Evolutionary conservation across 1,139 yeast species (phyloP), one percentile per base, ranked within the genome.

Genomic region (Blastobotrys apis): DNA sequence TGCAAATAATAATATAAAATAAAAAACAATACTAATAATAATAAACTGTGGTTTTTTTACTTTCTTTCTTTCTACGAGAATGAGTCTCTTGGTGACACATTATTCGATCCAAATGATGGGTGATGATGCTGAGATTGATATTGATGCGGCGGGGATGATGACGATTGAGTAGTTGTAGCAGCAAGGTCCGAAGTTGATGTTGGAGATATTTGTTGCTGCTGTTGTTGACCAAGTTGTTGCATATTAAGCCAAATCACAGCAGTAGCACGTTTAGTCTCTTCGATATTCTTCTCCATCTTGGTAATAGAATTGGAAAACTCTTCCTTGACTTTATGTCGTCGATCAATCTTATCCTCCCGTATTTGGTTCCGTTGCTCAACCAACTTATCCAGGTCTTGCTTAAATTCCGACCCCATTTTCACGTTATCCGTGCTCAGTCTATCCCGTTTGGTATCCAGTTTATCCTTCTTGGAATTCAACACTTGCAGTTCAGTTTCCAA

Each of bases 261-360:
- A 13, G 57, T 56, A 33, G 48, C 50, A 15, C 45, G 48, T 32
- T 43, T 45, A 4, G 55, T 55, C 25, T 60, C 60, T 33, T 52
- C 58, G 16, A 59, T 60, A 1, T 63, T 62, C 19, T 54, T 53
- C 38, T 64, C 67, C 62, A 65, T 60, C 46, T 63, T 60, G 13
- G 58, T 52, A 34, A 65, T 64, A 5, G 66, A 61, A 26, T 53
- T 52, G 21, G 66, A 57, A 45, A 65, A 65, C 52, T 65, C 69
- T 5, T 54, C 59, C 43, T 57, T 59, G 31, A 62, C 47, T 39
- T 47, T 52, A 31, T 44, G 30, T 23, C 61, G 49, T 33, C 59
- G 41, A 25, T 52, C 54, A 19, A 56, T 47, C 37, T 54, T 54
- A 30, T 45, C 47, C 19, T 48, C 38, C n/a, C 57, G 45, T 21